phyloP scores from a whole-genome alignment of 306 rosid species.

The Hippophae tibetana region DNA sequence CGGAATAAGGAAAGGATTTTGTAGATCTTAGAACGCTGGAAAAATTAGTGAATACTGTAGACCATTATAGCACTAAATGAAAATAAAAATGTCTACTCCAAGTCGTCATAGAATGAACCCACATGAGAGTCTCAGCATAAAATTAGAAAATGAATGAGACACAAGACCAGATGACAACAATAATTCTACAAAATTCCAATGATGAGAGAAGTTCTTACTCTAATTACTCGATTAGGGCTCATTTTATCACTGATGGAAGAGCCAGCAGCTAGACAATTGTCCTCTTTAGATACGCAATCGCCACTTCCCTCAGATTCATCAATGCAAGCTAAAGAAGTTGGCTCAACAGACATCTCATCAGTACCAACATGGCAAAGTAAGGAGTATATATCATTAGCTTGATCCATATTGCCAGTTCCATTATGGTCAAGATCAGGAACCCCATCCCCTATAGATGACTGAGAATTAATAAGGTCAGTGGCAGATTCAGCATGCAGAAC shows the following conservation, averaged over 20 bases:
- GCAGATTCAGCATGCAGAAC: conserved; percentile 28
- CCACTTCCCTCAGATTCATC: conserved; percentile 14
- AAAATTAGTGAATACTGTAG: background rate
- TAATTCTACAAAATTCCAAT: background rate
- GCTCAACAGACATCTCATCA: conserved; percentile 14
- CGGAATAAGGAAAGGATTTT: background rate
- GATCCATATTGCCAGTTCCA: conserved; percentile 4
- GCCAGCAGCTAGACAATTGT: conserved; percentile 15
- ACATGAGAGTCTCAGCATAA: background rate
- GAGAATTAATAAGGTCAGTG: conserved; percentile 10
- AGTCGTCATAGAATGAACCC: background rate
- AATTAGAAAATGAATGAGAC: conserved; percentile 2
- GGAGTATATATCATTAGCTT: conserved; percentile 8
- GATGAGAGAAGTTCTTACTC: conserved; percentile 23
- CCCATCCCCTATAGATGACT: conserved; percentile 11
- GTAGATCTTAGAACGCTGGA: background rate
- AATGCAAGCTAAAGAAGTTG: conserved; percentile 5
- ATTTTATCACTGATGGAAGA: conserved; percentile 12
- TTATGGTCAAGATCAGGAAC: conserved; percentile 9
- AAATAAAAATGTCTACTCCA: conserved; percentile 7
- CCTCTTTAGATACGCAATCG: conserved; percentile 9
- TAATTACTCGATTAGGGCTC: conserved; percentile 22
- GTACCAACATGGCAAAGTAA: conserved; percentile 15
- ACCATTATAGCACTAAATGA: background rate
- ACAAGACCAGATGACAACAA: background rate